phyloP scores from a whole-genome alignment of 805 yeast genomes.

The Saccharomycopsis schoenii region DNA sequence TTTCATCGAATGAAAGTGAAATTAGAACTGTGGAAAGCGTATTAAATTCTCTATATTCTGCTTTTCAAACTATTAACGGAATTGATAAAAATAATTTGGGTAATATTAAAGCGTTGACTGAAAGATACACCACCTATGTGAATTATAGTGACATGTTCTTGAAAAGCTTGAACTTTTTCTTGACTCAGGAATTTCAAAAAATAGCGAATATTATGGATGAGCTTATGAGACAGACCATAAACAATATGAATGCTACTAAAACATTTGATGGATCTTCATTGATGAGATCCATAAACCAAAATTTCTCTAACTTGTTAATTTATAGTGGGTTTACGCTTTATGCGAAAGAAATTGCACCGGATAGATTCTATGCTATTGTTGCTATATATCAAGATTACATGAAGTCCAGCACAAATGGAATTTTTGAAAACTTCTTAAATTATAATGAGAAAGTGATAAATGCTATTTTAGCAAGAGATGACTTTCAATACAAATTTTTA shows the following conservation, averaged over 20 bases:
- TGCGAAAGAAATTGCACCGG: constrained; percentile 45
- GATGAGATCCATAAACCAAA: constrained; percentile 21
- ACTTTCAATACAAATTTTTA: constrained; percentile 6
- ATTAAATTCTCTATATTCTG: constrained; percentile 47
- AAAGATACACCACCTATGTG: constrained; percentile 54
- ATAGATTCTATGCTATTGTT: constrained; percentile 36
- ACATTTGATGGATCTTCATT: constrained; percentile 22
- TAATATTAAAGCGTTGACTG: constrained; percentile 62
- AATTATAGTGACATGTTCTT: constrained; percentile 43
- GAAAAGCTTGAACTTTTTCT: constrained; percentile 33
- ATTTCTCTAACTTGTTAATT: constrained; percentile 32
- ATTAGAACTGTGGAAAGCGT: constrained; percentile 42
- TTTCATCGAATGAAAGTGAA: constrained; percentile 37
- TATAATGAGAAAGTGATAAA: constrained; percentile 15
- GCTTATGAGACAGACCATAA: constrained; percentile 17
- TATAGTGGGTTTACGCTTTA: constrained; percentile 44
- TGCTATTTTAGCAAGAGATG: constrained; percentile 14
- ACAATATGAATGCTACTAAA: constrained; percentile 1
- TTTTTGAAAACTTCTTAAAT: constrained; percentile 19
- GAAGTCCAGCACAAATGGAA: constrained; percentile 23
- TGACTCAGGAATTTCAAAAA: constrained; percentile 33
- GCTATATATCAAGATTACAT: constrained; percentile 29
- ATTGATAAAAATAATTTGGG: constrained; percentile 39
- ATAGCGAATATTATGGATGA: constrained; percentile 26
- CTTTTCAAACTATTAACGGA: constrained; percentile 54